phyloP scores from a whole-genome alignment of 2,329 filamentous ascomycete genomes.

The Sordariomycetes sp. region DNA sequence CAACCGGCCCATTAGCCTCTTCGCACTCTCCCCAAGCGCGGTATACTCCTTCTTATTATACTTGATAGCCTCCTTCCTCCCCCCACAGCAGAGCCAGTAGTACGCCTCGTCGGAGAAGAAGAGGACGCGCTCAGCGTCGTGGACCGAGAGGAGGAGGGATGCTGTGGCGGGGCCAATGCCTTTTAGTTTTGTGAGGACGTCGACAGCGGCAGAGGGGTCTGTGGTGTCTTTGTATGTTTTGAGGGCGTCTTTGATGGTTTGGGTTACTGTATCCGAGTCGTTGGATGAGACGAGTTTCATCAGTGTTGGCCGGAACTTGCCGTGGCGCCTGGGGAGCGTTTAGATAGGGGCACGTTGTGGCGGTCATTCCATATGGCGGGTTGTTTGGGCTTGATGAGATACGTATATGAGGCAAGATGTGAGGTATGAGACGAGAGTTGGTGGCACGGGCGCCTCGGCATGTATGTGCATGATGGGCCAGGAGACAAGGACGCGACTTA shows the following conservation, averaged over 20 bases:
- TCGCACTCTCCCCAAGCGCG: constrained; percentile 31
- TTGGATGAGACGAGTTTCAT: constrained; percentile 52
- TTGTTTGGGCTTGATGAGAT: background rate
- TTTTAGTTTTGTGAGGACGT: constrained; percentile 44
- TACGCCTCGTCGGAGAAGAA: constrained; percentile 78
- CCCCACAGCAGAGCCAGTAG: constrained; percentile 52
- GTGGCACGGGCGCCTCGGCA: background rate
- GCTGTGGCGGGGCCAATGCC: constrained; percentile 73
- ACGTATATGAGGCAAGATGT: background rate
- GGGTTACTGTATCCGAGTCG: constrained; percentile 26
- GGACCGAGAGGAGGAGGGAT: constrained; percentile 56
- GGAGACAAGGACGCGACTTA: constrained; percentile 21
- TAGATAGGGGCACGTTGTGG: background rate
- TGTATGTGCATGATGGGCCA: background rate
- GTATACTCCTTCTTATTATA: constrained; percentile 60
- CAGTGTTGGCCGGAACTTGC: constrained; percentile 47
- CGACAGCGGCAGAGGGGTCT: constrained; percentile 32
- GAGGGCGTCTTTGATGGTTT: constrained; percentile 39
- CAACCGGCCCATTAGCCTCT: constrained; percentile 31
- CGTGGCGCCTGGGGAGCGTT: constrained; percentile 32
- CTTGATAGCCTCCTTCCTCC: constrained; percentile 40
- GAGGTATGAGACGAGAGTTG: background rate
- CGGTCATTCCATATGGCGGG: background rate
- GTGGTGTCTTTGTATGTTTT: constrained; percentile 23
- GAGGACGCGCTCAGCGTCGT: constrained; percentile 42